phyloP scores from a whole-genome alignment of 805 yeast genomes.

The Candida andamanensis region DNA sequence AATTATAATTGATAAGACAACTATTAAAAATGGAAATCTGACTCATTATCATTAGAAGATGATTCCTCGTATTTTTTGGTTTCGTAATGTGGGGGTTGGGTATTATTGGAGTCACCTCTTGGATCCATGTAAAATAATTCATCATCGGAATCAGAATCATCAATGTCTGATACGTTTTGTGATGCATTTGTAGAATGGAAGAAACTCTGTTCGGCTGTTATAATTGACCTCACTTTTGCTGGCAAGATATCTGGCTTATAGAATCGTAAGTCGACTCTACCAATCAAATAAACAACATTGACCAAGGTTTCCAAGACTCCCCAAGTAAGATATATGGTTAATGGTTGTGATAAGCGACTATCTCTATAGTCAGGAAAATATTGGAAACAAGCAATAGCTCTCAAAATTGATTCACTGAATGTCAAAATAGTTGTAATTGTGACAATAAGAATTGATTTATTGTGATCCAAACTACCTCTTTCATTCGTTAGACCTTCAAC shows the following conservation, averaged over 20 bases:
- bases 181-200: conserved; percentile 10
- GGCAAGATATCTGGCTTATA: conserved; percentile 67
- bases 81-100: conserved; percentile 9
- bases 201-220: conserved; percentile 39
- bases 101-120: neutral
- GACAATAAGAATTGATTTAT: conserved; percentile 46
- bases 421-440: conserved; percentile 45
- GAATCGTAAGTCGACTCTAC: conserved; percentile 71
- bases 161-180: conserved; percentile 19
- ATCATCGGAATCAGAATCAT: conserved; percentile 13
- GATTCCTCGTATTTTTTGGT: conserved; percentile 9
- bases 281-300: conserved; percentile 51
- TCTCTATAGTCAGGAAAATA: conserved; percentile 12
- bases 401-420: conserved; percentile 46
- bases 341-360: conserved; percentile 36
- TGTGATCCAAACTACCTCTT: conserved; percentile 46
- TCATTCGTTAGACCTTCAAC: conserved; percentile 37
- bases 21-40: conserved; percentile 13
- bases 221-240: conserved; percentile 31
- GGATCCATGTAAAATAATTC: conserved; percentile 4
- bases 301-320: conserved; percentile 62
- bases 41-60: conserved; percentile 13
- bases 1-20: neutral
- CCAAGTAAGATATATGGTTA: conserved; percentile 63
- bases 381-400: conserved; percentile 29